Conservation (phyloP, 2,329 filamentous ascomycete genomes). For the Penicillium sp. region DNA sequence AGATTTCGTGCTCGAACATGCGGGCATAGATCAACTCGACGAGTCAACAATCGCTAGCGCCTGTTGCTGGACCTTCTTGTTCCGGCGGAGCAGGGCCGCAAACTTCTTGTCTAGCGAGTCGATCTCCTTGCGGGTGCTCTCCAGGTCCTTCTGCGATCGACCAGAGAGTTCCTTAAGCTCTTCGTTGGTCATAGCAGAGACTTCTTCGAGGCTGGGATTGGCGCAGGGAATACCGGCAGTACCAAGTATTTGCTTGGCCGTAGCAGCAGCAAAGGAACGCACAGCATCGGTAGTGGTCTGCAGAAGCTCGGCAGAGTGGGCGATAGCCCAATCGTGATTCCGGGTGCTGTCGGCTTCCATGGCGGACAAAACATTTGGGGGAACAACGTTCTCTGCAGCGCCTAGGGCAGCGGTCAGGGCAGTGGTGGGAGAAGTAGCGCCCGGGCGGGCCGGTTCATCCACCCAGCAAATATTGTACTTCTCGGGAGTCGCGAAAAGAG, state of each 20-base stretch:
- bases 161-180: constrained; percentile 40
- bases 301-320: constrained; percentile 35
- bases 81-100: constrained; percentile 40
- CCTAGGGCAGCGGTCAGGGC: constrained; percentile 21
- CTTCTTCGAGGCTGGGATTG: constrained; percentile 38
- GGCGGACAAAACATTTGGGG: constrained; percentile 39
- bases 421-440: constrained; percentile 24
- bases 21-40: neutral
- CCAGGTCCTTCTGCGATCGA: constrained; percentile 62
- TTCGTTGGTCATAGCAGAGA: constrained; percentile 43
- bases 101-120: constrained; percentile 47
- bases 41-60: constrained; percentile 31
- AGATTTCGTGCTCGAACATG: neutral
- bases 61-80: constrained; percentile 45
- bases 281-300: constrained; percentile 36
- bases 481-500: constrained; percentile 45
- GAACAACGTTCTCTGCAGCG: constrained; percentile 24
- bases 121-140: constrained; percentile 68
- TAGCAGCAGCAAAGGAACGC: constrained; percentile 36
- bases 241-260: constrained; percentile 39
- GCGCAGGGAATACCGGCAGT: constrained; percentile 32
- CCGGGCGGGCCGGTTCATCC: constrained; percentile 32
- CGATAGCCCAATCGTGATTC: constrained; percentile 38
- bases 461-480: constrained; percentile 48
- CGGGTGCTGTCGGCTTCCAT: constrained; percentile 41